Evolutionary conservation across 1,284 basidiomycete species (phyloP).

Genomic region (Tilletiopsis washingtonensis): DNA sequence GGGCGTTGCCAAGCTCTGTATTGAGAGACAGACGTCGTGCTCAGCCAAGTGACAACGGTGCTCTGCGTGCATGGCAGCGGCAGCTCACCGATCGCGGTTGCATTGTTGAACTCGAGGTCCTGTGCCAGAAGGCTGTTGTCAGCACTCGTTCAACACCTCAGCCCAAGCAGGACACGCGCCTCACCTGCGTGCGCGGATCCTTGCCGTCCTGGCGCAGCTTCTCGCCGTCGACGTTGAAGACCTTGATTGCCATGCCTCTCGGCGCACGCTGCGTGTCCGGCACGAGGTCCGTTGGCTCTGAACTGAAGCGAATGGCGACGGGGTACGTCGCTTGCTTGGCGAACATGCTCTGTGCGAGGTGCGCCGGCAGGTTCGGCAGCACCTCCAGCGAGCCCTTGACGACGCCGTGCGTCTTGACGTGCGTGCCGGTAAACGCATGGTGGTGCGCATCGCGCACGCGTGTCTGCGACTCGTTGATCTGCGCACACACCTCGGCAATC

Average conservation of each 20-base stretch:
- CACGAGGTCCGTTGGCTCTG: slow-evolving; percentile 27
- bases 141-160: no score
- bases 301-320: slow-evolving; percentile 24
- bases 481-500: slow-evolving; percentile 25
- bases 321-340: slow-evolving; percentile 21
- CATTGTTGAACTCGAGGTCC: slow-evolving; percentile 38
- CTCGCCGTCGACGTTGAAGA: slow-evolving; percentile 23
- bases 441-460: slow-evolving; percentile 11
- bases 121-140: no score
- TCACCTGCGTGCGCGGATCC: slow-evolving; percentile 31
- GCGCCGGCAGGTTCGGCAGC: slow-evolving; percentile 20
- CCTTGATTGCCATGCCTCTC: slow-evolving; percentile 34
- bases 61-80: no score
- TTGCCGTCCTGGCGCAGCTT: slow-evolving; percentile 17
- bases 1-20: slow-evolving; percentile 20
- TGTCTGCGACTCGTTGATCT: slow-evolving; percentile 16
- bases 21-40: no score
- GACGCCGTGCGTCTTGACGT: slow-evolving; percentile 24
- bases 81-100: neutral
- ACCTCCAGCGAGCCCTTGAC: slow-evolving; percentile 31
- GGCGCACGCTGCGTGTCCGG: slow-evolving; percentile 35
- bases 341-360: slow-evolving; percentile 36
- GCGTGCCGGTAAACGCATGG: slow-evolving; percentile 21
- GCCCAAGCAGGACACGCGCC: no score
- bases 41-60: no score